These are phyloP conservation scores for Backusella psychrophila DNA, from an alignment of 192 early-diverging fungal species.

Conservation along the genomic window DNA sequence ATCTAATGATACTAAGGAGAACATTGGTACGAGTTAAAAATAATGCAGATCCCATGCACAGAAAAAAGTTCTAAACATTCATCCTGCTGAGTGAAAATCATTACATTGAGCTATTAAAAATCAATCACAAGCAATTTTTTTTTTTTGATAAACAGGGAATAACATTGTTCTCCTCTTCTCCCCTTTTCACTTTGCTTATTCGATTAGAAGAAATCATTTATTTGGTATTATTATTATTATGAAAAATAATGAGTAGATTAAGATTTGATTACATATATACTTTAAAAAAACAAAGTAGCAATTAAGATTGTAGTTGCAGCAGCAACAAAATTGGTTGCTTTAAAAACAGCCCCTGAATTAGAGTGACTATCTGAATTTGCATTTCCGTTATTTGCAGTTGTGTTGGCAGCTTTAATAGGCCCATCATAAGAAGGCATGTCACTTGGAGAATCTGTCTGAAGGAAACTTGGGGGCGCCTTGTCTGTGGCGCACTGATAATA, in stretches of 20 bases:
- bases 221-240: neutral
- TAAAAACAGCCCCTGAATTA: constrained; percentile 4
- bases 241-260: neutral
- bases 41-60: neutral
- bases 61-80: neutral
- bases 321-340: constrained; percentile 6
- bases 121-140: neutral
- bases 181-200: neutral
- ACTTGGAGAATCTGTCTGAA: constrained; percentile 17
- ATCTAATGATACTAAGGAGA: neutral
- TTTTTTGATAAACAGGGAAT: neutral
- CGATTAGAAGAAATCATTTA: neutral
- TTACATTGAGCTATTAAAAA: neutral
- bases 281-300: constrained; percentile 6
- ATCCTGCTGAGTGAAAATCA: neutral
- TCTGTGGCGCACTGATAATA: constrained; percentile 29
- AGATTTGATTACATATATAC: neutral
- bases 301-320: neutral
- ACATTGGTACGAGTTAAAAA: neutral
- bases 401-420: neutral
- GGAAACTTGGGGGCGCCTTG: constrained; percentile 29
- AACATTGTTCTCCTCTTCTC: neutral
- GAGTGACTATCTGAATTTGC: neutral
- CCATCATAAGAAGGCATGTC: constrained; percentile 28
- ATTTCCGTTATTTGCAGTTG: neutral